Evolutionary conservation across 2,329 filamentous ascomycete genomes (phyloP).

Genomic region (Fusarium torreyae): DNA sequence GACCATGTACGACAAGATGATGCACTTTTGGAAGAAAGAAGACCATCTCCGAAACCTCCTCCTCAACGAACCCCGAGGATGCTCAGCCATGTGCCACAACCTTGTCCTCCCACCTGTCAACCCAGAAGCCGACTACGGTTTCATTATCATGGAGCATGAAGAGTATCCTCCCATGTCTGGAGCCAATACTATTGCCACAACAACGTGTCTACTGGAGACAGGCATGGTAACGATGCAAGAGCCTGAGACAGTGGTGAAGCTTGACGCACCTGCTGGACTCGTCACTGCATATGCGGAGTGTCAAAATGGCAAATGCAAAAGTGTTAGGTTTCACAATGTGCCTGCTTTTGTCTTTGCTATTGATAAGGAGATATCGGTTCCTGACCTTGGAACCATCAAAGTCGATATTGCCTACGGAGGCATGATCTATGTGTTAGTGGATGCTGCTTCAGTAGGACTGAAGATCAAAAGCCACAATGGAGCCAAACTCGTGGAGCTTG

Average conservation of each 20-base stretch:
- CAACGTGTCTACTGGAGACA: conserved; percentile 28
- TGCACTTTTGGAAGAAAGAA: conserved; percentile 32
- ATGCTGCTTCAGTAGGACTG: conserved; percentile 27
- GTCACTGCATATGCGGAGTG: conserved; percentile 34
- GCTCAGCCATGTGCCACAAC: conserved; percentile 40
- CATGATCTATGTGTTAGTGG: conserved; percentile 41
- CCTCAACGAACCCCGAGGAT: conserved; percentile 34
- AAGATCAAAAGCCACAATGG: conserved; percentile 32
- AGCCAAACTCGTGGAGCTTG: conserved; percentile 26
- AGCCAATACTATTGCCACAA: conserved; percentile 36
- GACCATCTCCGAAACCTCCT: conserved; percentile 34
- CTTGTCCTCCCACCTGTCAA: conserved; percentile 33
- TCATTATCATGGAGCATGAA: conserved; percentile 45
- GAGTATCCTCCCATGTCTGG: conserved; percentile 43
- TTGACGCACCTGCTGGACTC: conserved; percentile 37
- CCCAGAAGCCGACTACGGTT: conserved; percentile 39
- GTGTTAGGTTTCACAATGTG: conserved; percentile 37
- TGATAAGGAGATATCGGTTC: conserved; percentile 28
- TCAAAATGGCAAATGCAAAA: conserved; percentile 40
- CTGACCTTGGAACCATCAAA: conserved; percentile 19
- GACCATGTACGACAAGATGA: conserved; percentile 43
- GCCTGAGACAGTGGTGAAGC: conserved; percentile 33
- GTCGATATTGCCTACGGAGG: conserved; percentile 39
- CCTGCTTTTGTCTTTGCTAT: conserved; percentile 40
- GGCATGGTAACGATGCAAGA: conserved; percentile 42